Conservation (phyloP, 352 stramenopile genomes). For the Phytophthora pisi region DNA sequence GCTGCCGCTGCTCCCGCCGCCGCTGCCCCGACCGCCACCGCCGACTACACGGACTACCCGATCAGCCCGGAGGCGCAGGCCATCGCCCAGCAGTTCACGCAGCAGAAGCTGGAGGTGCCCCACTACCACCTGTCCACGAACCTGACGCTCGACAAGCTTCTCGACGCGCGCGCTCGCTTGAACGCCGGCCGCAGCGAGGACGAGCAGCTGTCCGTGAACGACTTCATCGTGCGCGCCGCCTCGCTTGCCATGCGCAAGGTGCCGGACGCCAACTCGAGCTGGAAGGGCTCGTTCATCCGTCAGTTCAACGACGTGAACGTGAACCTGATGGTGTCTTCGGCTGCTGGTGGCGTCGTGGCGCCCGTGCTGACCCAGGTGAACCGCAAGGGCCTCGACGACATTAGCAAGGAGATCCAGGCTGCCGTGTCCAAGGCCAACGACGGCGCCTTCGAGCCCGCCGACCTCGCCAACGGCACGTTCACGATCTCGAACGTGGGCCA, state of each 20-base stretch:
- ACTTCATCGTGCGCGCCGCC: slow-evolving; percentile 97
- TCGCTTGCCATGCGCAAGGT: slow-evolving; percentile 97
- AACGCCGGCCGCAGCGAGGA: slow-evolving; percentile 92
- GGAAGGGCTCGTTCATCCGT: slow-evolving; percentile 92
- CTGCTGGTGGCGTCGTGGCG: slow-evolving; percentile 92
- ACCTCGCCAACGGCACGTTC: slow-evolving; percentile 93
- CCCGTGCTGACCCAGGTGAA: slow-evolving; percentile 94
- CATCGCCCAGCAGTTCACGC: slow-evolving; percentile 87
- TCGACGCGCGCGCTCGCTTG: slow-evolving; percentile 91
- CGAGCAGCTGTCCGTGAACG: slow-evolving; percentile 97
- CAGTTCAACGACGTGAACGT: slow-evolving; percentile 96
- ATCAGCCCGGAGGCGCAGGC: slow-evolving; percentile 81
- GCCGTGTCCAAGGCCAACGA: slow-evolving; percentile 46
- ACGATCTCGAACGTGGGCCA: slow-evolving; percentile 97
- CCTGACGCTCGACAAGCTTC: slow-evolving; percentile 91
- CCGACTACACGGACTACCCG: slow-evolving; percentile 94
- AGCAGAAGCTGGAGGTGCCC: slow-evolving; percentile 95
- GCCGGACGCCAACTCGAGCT: slow-evolving; percentile 91
- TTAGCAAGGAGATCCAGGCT: slow-evolving; percentile 70
- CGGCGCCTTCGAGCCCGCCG: slow-evolving; percentile 41
- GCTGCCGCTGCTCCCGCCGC: slow-evolving; percentile 31
- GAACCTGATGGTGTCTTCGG: slow-evolving; percentile 88
- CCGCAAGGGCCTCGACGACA: slow-evolving; percentile 46
- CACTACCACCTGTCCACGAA: slow-evolving; percentile 98
- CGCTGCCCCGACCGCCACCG: slow-evolving; percentile 46